phyloP scores from a whole-genome alignment of 2,329 filamentous ascomycete genomes.

The Cytospora piceae region DNA sequence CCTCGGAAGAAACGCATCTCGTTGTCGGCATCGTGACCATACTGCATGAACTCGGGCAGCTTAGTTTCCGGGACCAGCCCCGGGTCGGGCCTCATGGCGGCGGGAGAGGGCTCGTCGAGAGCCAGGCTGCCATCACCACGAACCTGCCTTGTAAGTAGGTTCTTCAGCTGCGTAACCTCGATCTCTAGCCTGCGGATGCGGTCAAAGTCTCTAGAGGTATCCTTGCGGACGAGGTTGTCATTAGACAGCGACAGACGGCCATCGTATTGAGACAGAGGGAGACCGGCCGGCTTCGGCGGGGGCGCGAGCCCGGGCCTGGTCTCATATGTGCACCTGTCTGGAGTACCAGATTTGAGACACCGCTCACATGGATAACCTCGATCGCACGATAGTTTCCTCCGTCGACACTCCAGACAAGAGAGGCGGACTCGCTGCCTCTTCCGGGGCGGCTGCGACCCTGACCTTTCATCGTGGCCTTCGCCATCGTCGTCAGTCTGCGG shows the following conservation, averaged over 20 bases:
- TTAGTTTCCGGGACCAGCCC: slow-evolving; percentile 30
- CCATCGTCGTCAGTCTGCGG: slow-evolving; percentile 26
- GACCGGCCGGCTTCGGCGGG: slow-evolving; percentile 51
- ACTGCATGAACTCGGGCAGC: slow-evolving; percentile 40
- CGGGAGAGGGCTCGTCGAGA: slow-evolving; percentile 33
- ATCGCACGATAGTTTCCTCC: slow-evolving; percentile 65
- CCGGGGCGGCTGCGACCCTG: slow-evolving; percentile 46
- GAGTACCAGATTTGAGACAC: slow-evolving; percentile 64
- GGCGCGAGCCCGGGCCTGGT: slow-evolving; percentile 47
- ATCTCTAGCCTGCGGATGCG: slow-evolving; percentile 63
- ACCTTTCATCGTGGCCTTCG: slow-evolving; percentile 35
- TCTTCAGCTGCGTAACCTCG: slow-evolving; percentile 61
- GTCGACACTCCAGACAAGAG: slow-evolving; percentile 63
- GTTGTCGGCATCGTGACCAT: slow-evolving; percentile 42
- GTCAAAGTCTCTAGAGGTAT: slow-evolving; percentile 55
- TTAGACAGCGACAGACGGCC: slow-evolving; percentile 47
- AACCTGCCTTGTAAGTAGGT: slow-evolving; percentile 50
- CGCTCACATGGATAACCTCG: slow-evolving; percentile 64
- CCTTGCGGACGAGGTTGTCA: slow-evolving; percentile 44
- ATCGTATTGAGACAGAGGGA: slow-evolving; percentile 53
- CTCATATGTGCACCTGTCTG: slow-evolving; percentile 64
- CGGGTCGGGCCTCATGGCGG: slow-evolving; percentile 31
- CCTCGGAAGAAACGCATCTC: slow-evolving; percentile 62
- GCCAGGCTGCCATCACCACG: slow-evolving; percentile 33
- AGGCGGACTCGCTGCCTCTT: slow-evolving; percentile 64